Evolutionary conservation across 2,329 filamentous ascomycete genomes (phyloP).

Genomic region (Drechslerella dactyloides): DNA sequence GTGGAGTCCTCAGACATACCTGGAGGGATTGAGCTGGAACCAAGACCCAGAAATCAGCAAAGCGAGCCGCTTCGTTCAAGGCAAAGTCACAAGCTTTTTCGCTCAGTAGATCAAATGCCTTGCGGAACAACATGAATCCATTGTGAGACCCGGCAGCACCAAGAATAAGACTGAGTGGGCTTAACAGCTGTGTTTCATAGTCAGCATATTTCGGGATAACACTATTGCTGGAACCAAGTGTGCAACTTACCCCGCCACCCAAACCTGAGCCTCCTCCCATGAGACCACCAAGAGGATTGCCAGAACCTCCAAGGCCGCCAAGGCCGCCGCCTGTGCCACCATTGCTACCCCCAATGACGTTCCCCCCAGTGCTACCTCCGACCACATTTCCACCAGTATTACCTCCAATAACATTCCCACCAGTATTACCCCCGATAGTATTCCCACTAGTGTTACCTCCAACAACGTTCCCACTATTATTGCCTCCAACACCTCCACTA

Average conservation of each 20-base stretch:
- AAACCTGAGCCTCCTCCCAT: too few species aligned
- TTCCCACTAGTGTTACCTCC: not conserved
- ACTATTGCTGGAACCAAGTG: not conserved
- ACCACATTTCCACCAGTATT: not conserved
- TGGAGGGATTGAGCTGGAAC: slow-evolving; percentile 26
- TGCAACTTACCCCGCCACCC: too few species aligned
- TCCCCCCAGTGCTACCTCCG: not conserved
- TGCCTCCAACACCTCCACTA: too few species aligned
- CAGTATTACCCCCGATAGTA: not conserved
- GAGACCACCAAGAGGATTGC: too few species aligned
- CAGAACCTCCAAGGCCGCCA: too few species aligned
- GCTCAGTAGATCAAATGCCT: slow-evolving; percentile 25
- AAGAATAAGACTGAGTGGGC: not conserved
- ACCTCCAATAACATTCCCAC: not conserved
- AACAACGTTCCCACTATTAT: not conserved
- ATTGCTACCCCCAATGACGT: not conserved
- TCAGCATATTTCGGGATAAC: too few species aligned
- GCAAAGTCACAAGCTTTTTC: slow-evolving; percentile 37
- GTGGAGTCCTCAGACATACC: slow-evolving; percentile 10
- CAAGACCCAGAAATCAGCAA: slow-evolving; percentile 34
- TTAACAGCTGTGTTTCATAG: too few species aligned
- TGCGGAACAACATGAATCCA: slow-evolving; percentile 33
- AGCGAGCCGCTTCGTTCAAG: slow-evolving; percentile 23
- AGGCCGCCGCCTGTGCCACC: not conserved
- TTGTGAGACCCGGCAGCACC: slow-evolving; percentile 8